These are phyloP conservation scores for Rhynchosporium secalis DNA, from an alignment of 2,329 filamentous ascomycete species.

Conservation along the genomic window DNA sequence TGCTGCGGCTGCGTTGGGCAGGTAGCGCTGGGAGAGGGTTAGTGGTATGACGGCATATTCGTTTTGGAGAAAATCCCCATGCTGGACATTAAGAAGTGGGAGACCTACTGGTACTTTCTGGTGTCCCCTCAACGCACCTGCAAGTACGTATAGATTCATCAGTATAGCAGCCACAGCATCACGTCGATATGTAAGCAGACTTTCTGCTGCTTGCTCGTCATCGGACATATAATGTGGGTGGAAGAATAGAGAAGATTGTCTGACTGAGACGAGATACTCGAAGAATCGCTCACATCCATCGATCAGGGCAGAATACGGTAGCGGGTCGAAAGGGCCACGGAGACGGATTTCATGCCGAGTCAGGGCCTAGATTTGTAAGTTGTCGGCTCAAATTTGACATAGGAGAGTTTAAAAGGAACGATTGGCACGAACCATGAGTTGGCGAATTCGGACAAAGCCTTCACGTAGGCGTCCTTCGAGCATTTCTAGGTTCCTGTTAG, in stretches of 20 bases:
- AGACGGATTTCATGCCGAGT: slow-evolving; percentile 61
- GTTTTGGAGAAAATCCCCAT: background rate
- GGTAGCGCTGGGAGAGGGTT: slow-evolving; percentile 43
- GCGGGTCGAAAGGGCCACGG: slow-evolving; percentile 56
- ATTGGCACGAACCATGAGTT: slow-evolving; percentile 46
- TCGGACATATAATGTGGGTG: slow-evolving; percentile 54
- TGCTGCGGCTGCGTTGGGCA: slow-evolving; percentile 56
- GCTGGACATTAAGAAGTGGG: background rate
- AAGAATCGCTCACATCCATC: slow-evolving; percentile 59
- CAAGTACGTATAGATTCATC: slow-evolving; percentile 58
- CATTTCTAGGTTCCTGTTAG: slow-evolving; percentile 45
- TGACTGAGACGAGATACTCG: slow-evolving; percentile 57
- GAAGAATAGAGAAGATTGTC: slow-evolving; percentile 59
- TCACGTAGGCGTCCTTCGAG: slow-evolving; percentile 60
- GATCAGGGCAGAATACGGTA: slow-evolving; percentile 57
- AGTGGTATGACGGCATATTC: background rate
- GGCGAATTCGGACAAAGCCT: slow-evolving; percentile 58
- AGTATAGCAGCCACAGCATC: slow-evolving; percentile 59
- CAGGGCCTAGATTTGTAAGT: slow-evolving; percentile 43
- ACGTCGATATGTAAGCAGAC: slow-evolving; percentile 52
- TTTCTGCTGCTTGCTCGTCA: slow-evolving; percentile 50
- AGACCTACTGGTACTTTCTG: slow-evolving; percentile 47
- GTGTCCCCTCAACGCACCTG: slow-evolving; percentile 53
- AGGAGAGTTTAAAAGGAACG: background rate
- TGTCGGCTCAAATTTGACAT: slow-evolving; percentile 6